A percentile compares a stretch with the other conserved stretches of the same genome.
These are phyloP conservation scores for Talaromyces sp. DNA, from an alignment of 2,329 filamentous ascomycete species.

Conservation along the genomic window DNA sequence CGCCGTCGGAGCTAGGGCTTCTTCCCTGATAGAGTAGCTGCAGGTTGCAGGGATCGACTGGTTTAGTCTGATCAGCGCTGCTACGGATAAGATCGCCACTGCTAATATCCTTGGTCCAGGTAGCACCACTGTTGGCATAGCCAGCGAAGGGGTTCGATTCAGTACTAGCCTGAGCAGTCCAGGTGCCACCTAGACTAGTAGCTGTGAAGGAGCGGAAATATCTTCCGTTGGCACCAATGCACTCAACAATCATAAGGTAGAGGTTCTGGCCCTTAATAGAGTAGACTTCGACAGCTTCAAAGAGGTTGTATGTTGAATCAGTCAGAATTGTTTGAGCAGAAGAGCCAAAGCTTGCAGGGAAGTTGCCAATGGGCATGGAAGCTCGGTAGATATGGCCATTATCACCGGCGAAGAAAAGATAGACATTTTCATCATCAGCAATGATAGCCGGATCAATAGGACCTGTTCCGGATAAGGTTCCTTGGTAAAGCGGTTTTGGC, in stretches of 20 bases:
- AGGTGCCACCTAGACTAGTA: slow-evolving; percentile 54
- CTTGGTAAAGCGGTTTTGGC: slow-evolving; percentile 56
- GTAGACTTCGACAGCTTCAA: slow-evolving; percentile 68
- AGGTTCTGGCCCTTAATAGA: slow-evolving; percentile 54
- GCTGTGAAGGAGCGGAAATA: slow-evolving; percentile 69
- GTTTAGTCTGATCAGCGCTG: slow-evolving; percentile 61
- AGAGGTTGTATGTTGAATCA: slow-evolving; percentile 58
- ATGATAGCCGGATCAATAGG: slow-evolving; percentile 65
- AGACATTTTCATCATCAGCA: slow-evolving; percentile 61
- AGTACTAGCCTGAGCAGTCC: slow-evolving; percentile 57
- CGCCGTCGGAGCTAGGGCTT: slow-evolving; percentile 41
- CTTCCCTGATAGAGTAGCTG: slow-evolving; percentile 64
- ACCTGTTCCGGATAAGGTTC: slow-evolving; percentile 54
- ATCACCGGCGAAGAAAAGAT: slow-evolving; percentile 67
- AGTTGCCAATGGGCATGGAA: slow-evolving; percentile 62
- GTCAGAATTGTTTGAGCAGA: slow-evolving; percentile 51
- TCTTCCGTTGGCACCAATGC: slow-evolving; percentile 56
- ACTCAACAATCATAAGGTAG: slow-evolving; percentile 69
- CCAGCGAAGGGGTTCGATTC: slow-evolving; percentile 64
- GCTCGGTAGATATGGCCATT: slow-evolving; percentile 66
- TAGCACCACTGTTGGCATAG: slow-evolving; percentile 63
- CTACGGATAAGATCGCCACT: slow-evolving; percentile 62
- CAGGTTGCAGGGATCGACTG: slow-evolving; percentile 63
- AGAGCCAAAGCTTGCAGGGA: slow-evolving; percentile 61
- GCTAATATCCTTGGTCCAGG: slow-evolving; percentile 67